These are phyloP conservation scores for Rhizoclosmatium globosum DNA, from an alignment of 192 early-diverging fungal genomes.

Conservation along the genomic window DNA sequence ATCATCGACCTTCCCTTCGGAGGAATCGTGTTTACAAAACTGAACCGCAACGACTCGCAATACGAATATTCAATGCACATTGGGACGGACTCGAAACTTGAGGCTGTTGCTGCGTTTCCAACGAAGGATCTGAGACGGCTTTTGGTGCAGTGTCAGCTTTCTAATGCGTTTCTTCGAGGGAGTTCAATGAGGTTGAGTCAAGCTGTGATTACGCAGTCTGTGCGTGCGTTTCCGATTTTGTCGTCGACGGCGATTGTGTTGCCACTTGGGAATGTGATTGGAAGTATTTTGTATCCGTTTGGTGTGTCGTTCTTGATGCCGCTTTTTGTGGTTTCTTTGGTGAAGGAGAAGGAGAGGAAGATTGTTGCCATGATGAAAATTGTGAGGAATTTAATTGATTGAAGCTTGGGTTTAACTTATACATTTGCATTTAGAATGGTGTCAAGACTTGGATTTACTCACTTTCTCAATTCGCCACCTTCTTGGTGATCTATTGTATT, in stretches of 20 bases:
- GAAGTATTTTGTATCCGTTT: constrained; percentile 74
- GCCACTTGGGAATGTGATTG: constrained; percentile 63
- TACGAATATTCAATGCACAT: constrained; percentile 64
- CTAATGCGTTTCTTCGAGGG: constrained; percentile 46
- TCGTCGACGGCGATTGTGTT: constrained; percentile 55
- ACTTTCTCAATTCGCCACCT: constrained; percentile 68
- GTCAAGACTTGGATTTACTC: constrained; percentile 69
- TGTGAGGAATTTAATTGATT: constrained; percentile 45
- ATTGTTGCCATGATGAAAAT: constrained; percentile 79
- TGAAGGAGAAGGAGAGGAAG: constrained; percentile 75
- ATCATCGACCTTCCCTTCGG: constrained; percentile 64
- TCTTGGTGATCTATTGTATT: constrained; percentile 67
- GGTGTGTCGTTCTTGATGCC: constrained; percentile 76
- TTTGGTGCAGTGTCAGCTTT: constrained; percentile 51
- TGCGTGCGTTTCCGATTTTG: constrained; percentile 66
- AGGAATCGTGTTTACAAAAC: constrained; percentile 58
- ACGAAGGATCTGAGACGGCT: constrained; percentile 57
- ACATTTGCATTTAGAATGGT: constrained; percentile 55
- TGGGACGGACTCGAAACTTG: constrained; percentile 55
- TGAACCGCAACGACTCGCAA: constrained; percentile 52
- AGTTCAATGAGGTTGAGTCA: constrained; percentile 41
- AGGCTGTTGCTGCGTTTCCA: constrained; percentile 58
- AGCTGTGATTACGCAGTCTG: constrained; percentile 67
- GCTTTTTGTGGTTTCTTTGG: constrained; percentile 73
- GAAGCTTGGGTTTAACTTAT: background rate